These are phyloP conservation scores for Cyclotella atomus DNA, from an alignment of 108 stramenopile species.

Conservation along the genomic window DNA sequence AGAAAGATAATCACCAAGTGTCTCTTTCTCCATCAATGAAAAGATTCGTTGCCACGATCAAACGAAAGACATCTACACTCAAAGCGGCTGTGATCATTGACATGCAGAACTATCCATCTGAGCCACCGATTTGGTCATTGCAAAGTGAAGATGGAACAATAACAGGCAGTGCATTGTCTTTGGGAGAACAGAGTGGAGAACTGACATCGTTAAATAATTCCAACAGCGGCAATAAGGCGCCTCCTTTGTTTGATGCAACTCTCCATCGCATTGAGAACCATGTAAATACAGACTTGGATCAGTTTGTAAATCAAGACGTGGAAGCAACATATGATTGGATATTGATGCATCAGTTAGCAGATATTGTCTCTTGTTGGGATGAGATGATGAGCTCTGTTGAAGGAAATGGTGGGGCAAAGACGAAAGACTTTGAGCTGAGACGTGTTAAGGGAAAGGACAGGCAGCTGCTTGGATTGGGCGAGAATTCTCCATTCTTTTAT, in stretches of 20 bases:
- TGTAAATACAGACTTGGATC: conserved; percentile 58
- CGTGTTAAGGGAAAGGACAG: conserved; percentile 48
- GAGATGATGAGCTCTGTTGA: conserved; percentile 42
- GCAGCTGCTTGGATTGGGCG: conserved; percentile 38
- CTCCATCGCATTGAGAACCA: conserved; percentile 55
- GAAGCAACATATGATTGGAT: conserved; percentile 80
- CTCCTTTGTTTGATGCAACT: conserved; percentile 51
- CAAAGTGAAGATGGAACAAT: conserved; percentile 32
- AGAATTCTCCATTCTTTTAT: conserved; percentile 42
- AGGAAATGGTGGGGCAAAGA: conserved; percentile 14
- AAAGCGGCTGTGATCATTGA: conserved; percentile 56
- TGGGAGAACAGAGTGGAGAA: conserved; percentile 34
- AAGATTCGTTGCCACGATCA: conserved; percentile 53
- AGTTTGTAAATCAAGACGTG: conserved; percentile 49
- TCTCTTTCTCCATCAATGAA: conserved; percentile 14
- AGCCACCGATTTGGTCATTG: conserved; percentile 63
- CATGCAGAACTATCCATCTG: conserved; percentile 57
- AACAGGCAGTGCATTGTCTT: conserved; percentile 5
- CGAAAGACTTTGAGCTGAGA: background rate
- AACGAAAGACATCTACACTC: conserved; percentile 43
- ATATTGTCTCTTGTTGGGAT: conserved; percentile 58
- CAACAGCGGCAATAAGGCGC: conserved; percentile 2
- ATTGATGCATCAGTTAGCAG: conserved; percentile 62
- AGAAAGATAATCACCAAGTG: background rate
- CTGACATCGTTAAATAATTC: conserved; percentile 21